Percentiles rank a stretch among this genome's conserved stretches.
These are phyloP conservation scores for Fusarium austroafricanum DNA, from an alignment of 2,329 filamentous ascomycete species.

Conservation along the genomic window DNA sequence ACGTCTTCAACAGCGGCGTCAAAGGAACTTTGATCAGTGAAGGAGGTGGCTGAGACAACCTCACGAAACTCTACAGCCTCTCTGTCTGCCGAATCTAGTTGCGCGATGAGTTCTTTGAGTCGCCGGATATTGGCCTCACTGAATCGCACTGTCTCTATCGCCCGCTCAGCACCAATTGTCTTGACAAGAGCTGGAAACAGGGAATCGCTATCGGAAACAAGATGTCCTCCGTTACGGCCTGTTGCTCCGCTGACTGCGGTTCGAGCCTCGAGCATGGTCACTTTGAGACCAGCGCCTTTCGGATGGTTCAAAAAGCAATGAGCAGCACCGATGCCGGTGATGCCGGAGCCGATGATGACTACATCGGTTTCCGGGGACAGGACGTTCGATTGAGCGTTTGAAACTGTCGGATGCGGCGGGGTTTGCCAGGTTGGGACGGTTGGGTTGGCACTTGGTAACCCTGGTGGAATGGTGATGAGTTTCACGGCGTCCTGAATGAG, in stretches of 20 bases:
- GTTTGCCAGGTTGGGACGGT: constrained; percentile 27
- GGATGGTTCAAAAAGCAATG: constrained; percentile 40
- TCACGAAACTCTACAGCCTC: constrained; percentile 24
- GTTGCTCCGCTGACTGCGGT: constrained; percentile 47
- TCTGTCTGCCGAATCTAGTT: constrained; percentile 6
- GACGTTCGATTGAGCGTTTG: constrained; percentile 35
- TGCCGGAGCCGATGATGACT: constrained; percentile 47
- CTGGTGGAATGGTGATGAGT: constrained; percentile 11
- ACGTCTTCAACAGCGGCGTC: constrained; percentile 1
- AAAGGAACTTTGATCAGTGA: constrained; percentile 17
- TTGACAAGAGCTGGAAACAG: constrained; percentile 51
- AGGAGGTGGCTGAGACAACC: constrained; percentile 19
- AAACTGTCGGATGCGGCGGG: constrained; percentile 37
- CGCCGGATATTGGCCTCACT: constrained; percentile 43
- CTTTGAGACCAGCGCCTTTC: constrained; percentile 1
- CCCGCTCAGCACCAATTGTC: constrained; percentile 49
- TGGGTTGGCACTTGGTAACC: constrained; percentile 19
- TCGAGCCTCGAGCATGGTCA: constrained; percentile 47
- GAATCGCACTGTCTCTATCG: constrained; percentile 57
- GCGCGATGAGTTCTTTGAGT: constrained; percentile 12
- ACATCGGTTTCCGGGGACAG: constrained; percentile 38
- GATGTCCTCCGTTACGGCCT: constrained; percentile 48
- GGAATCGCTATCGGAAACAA: constrained; percentile 52
- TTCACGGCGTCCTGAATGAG: constrained; percentile 12
- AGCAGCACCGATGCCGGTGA: constrained; percentile 45